Evolutionary conservation across 169 alveolate species (phyloP).

Genomic region (Hammondia hammondi): DNA sequence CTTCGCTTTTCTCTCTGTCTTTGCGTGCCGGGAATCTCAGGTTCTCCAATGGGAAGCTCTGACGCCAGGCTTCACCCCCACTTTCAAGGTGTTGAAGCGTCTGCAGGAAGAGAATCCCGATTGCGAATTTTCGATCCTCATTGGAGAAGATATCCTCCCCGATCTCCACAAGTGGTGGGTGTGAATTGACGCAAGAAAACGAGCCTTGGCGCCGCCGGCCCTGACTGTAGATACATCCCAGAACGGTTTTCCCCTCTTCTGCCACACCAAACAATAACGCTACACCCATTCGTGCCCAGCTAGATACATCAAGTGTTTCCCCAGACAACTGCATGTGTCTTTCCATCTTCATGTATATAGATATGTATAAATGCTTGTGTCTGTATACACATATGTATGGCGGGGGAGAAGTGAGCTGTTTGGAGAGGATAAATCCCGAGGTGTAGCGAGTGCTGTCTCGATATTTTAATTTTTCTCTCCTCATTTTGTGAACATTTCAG

Average conservation of each 20-base stretch:
- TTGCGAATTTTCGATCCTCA: background rate
- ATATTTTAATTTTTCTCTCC: too few species aligned
- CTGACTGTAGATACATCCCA: background rate
- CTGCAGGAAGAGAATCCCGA: background rate
- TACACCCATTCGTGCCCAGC: background rate
- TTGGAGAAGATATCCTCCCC: conserved; percentile 19
- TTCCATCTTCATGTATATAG: background rate
- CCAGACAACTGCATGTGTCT: too few species aligned
- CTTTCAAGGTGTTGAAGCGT: background rate
- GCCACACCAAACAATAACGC: background rate
- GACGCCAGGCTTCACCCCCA: conserved; percentile 24
- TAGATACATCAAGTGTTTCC: too few species aligned
- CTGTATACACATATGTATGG: background rate
- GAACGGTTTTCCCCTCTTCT: background rate
- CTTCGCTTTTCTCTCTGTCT: background rate
- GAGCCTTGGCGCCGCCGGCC: background rate
- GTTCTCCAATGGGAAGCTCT: background rate
- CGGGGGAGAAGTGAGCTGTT: too few species aligned
- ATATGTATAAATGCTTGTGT: background rate
- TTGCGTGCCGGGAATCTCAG: background rate
- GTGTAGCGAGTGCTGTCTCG: too few species aligned
- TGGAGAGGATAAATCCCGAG: too few species aligned
- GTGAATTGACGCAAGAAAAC: background rate
- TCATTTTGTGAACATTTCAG: background rate
- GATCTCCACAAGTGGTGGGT: conserved; percentile 5